Base-by-base conservation (phyloP, 2,329 filamentous ascomycete genomes). In the Stemphylium vesicarium region DNA sequence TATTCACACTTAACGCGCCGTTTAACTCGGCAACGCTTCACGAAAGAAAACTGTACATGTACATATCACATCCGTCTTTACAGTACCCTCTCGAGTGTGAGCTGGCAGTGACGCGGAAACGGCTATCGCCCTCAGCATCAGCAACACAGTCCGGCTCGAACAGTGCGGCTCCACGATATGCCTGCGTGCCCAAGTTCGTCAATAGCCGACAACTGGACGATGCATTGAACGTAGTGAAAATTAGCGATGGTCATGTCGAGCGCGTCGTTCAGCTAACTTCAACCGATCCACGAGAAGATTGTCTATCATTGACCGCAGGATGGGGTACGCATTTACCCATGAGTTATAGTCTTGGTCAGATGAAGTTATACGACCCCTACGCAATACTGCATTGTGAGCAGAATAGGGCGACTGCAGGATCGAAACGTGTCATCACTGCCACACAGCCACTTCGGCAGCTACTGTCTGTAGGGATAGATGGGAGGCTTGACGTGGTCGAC, bases 1-100 rank as follows among this genome's bases (percentile, higher is more conserved):
- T 73, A 3, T 60, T 74, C 35, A 61, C 65, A 2, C 49, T 71
- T 1, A 65, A 68, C 42, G 74, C 73, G 15, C 74, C 73, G 3
- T 72, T 73, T 51, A 75, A 75, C 44, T 74, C 72, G 16, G 71
- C 69, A 1, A 71, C 70, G 6, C 62, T 75, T 4, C 70, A 75
- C 46, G 72, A 75, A 43, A 64, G 74, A n/a, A 73, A 69, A 29
- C 48, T 76, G 11, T 75, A 71, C 51, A 35, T 77, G 12, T 75
- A 77, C 55, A 73, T 77, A 42, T 63, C 71, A 20, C 71, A 76
- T 50, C 54, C 66, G 10, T 69, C 73, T 18, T 57, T 72, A 20
- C 57, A 62, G 37, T 57, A 68, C 32, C 73, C 74, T 2, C 52
- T 77, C 1, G 72, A 77, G 38, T 71, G 71, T 39, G 75, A 77